Base-by-base conservation (phyloP, 768 basidiomycete genomes). In the Rossbeevera mucosa region DNA sequence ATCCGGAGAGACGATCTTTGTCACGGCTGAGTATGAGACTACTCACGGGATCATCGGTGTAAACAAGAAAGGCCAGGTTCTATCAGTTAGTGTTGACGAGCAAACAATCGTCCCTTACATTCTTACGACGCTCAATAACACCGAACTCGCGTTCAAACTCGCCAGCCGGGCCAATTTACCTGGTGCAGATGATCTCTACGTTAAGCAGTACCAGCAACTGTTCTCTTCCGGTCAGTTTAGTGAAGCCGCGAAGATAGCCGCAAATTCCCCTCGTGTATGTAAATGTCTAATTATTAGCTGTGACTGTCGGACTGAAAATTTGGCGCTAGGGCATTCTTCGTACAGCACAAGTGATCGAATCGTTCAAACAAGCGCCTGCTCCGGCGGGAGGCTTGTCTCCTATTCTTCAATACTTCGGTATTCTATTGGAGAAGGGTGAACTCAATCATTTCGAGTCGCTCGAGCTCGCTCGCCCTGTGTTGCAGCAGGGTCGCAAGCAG, bases 1-100 rank as follows among this genome's bases (percentile, higher is more conserved):
- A 68, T 94, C 91, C 40, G 95, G 96, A 29, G 96, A 99, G 76
- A 98, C 96, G 29, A 98, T 99, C 68, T 99, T 99, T 68, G 94
- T 96, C 42, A 97, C 96, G 12, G 91, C 95, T 29, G 94, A 97
- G 64, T 93, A 97, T 64, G 94, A 97, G 69, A 81, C 85, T 16
- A 85, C 86, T 3, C 82, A 92, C 65, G 96, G 96, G 75, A 96
- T 99, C 70, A 92, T 99, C 57, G 95, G 95, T 59, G 94, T 99
- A 66, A 99, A 99, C 82, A 91, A 95, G 80, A 98, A 98, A 74
- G 96, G 96, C 28, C 96, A 99, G 71, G 93, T 97, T 16, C 80
- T 99, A 51, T 94, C 91, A 61, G 96, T 99, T 57, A 93, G 87
- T 58, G 88, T 98, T 58, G 96, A 99, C 70, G 96, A 98, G 66